Percentiles rank a stretch among this genome's conserved stretches.
phyloP scores from a whole-genome alignment of 495 filamentous ascomycete species.

The Neurospora sp. region DNA sequence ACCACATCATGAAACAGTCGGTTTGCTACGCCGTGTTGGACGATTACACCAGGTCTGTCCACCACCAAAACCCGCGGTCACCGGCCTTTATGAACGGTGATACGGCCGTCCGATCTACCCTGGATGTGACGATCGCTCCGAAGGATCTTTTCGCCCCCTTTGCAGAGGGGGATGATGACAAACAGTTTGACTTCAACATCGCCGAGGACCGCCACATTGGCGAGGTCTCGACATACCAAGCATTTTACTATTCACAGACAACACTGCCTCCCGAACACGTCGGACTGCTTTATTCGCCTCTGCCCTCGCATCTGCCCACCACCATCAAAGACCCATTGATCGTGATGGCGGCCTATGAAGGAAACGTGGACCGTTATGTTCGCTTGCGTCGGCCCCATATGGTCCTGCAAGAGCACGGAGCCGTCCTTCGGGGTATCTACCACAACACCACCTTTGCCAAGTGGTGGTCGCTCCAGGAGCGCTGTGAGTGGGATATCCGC shows the following conservation, averaged over 20 bases:
- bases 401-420: not conserved
- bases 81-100: conserved; percentile 11
- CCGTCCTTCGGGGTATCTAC: conserved; percentile 7
- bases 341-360: conserved; percentile 10
- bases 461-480: not conserved
- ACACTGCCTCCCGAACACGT: not conserved
- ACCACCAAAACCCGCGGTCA: not conserved
- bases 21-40: conserved; percentile 9
- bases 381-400: conserved; percentile 4
- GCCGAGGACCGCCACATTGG: conserved; percentile 5
- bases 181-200: too few species aligned
- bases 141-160: not conserved
- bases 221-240: not conserved
- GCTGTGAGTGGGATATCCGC: not conserved
- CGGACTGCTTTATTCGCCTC: not conserved
- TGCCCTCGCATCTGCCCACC: conserved; percentile 9
- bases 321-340: conserved; percentile 10
- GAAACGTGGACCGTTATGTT: conserved; percentile 10
- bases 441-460: conserved; percentile 9
- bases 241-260: not conserved
- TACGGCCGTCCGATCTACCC: conserved; percentile 4
- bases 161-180: too few species aligned
- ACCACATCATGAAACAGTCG: conserved; percentile 5
- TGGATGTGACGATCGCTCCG: not conserved
- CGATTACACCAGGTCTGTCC: conserved; percentile 6